Evolutionary conservation across 2,329 filamentous ascomycete species (phyloP).

Genomic region (Phyllosticta citriasiana): DNA sequence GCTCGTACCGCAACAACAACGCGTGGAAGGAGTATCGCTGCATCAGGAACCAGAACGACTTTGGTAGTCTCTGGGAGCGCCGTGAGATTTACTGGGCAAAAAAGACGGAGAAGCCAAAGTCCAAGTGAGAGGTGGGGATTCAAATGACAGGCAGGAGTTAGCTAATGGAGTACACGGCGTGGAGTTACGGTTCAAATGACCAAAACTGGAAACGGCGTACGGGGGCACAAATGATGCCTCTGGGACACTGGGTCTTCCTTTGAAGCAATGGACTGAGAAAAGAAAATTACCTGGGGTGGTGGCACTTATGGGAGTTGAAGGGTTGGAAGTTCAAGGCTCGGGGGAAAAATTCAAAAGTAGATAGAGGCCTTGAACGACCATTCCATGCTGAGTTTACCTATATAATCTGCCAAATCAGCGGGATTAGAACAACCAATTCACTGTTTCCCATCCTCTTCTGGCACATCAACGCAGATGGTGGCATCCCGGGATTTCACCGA

Average conservation of each 20-base stretch:
- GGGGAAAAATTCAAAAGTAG: neutral
- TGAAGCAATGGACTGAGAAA: too few species aligned
- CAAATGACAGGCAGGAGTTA: neutral
- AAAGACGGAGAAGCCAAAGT: neutral
- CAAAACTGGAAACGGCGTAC: neutral
- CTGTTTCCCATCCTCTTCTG: neutral
- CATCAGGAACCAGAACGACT: slow-evolving; percentile 12
- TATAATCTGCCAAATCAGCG: too few species aligned
- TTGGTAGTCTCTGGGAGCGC: slow-evolving; percentile 12
- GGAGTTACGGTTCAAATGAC: neutral
- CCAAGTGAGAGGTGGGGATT: neutral
- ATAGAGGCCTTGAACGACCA: neutral
- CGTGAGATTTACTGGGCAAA: slow-evolving; percentile 11
- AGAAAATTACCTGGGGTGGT: neutral
- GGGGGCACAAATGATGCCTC: neutral
- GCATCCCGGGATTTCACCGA: neutral
- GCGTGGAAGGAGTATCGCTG: slow-evolving; percentile 13
- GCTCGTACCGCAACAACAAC: slow-evolving; percentile 4
- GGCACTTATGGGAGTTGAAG: neutral
- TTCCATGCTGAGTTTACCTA: too few species aligned
- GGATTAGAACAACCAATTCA: neutral
- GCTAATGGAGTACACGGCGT: neutral
- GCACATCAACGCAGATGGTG: neutral
- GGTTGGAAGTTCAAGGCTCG: neutral
- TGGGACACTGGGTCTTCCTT: too few species aligned